A percentile compares a stretch with the other conserved stretches of the same genome.
phyloP scores from a whole-genome alignment of 1,284 basidiomycete genomes.

The Marasmius sp. region DNA sequence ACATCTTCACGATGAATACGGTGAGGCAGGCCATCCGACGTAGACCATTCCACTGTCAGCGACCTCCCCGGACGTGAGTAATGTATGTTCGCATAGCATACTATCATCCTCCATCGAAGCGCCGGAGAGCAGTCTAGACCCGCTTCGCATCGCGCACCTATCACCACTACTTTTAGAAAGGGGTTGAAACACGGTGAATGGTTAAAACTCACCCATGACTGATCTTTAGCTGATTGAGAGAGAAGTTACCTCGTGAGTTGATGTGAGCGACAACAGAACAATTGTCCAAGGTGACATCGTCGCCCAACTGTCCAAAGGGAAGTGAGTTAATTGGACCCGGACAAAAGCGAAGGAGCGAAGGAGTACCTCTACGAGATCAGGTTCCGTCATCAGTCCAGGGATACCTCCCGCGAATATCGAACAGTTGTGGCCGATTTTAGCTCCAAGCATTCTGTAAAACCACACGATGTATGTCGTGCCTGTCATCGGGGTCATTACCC shows the following conservation, averaged over 20 bases:
- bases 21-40: conserved; percentile 40
- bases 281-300: conserved; percentile 40
- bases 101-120: conserved; percentile 48
- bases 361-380: conserved; percentile 39
- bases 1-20: neutral
- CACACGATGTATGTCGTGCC: conserved; percentile 41
- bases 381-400: conserved; percentile 42
- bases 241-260: conserved; percentile 44
- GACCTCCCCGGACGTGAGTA: conserved; percentile 45
- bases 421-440: conserved; percentile 40
- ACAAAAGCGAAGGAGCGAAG: conserved; percentile 3
- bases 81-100: conserved; percentile 47
- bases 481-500: conserved; percentile 35
- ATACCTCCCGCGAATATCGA: conserved; percentile 37
- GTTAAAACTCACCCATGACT: conserved; percentile 30
- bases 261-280: conserved; percentile 46
- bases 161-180: neutral
- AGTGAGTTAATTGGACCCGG: neutral
- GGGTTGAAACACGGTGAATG: neutral
- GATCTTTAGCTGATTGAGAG: conserved; percentile 41
- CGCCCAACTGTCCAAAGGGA: conserved; percentile 29
- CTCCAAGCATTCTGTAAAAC: conserved; percentile 40
- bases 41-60: conserved; percentile 40
- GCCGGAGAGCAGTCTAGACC: conserved; percentile 45
- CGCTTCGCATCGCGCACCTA: conserved; percentile 39